Evolutionary conservation across 306 rosid species (phyloP).

Genomic region (Mimosa bimucronata): DNA sequence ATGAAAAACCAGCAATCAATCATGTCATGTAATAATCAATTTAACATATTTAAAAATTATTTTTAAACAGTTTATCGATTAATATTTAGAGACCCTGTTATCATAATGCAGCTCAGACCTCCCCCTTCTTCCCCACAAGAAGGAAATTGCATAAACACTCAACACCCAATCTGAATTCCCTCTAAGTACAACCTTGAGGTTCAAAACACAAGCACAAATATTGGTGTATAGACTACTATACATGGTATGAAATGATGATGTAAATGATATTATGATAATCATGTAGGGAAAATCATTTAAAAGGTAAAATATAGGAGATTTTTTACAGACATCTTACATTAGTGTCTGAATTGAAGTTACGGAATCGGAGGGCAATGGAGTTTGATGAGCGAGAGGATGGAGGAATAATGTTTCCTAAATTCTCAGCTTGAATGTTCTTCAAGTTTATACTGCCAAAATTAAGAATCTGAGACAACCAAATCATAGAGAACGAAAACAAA

Average conservation of each 20-base stretch:
- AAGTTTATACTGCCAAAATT: constrained; percentile 94
- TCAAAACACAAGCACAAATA: background rate
- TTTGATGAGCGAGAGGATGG: constrained; percentile 88
- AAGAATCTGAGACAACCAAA: constrained; percentile 77
- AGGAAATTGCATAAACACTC: constrained; percentile 21
- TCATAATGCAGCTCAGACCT: constrained; percentile 30
- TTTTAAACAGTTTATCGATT: constrained; percentile 6
- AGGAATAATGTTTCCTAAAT: constrained; percentile 74
- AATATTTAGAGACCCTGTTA: constrained; percentile 13
- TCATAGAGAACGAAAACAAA: constrained; percentile 46
- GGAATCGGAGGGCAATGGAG: constrained; percentile 86
- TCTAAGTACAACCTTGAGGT: background rate
- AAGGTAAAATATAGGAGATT: constrained; percentile 28
- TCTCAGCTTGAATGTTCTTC: constrained; percentile 91
- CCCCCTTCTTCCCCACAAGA: background rate
- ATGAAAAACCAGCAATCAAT: constrained; percentile 30
- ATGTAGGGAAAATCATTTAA: background rate
- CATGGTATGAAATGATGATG: constrained; percentile 4
- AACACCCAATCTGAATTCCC: constrained; percentile 26
- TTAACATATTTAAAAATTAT: background rate
- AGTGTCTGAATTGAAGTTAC: constrained; percentile 49
- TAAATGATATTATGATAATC: constrained; percentile 12
- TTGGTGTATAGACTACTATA: background rate
- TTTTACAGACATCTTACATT: constrained; percentile 53
- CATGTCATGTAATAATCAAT: constrained; percentile 13